phyloP scores from a whole-genome alignment of 148 eudicot genomes.

The Polygonum aviculare region DNA sequence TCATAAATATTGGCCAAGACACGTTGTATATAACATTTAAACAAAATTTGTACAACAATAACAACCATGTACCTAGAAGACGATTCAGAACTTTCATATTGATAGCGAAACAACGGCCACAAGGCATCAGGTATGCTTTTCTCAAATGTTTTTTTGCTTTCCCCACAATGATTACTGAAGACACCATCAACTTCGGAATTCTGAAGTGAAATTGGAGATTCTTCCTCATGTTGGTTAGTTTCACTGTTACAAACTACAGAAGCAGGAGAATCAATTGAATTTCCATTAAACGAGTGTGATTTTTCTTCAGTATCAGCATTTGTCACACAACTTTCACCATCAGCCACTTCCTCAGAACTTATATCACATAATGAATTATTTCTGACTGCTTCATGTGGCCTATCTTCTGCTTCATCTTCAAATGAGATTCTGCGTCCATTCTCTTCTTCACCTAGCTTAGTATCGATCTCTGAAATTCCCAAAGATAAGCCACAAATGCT shows the following conservation, averaged over 20 bases:
- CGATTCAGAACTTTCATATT: constrained; percentile 68
- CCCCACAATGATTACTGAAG: constrained; percentile 17
- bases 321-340: constrained; percentile 30
- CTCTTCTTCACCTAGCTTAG: constrained; percentile 32
- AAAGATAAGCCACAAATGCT: constrained; percentile 41
- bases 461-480: constrained; percentile 29
- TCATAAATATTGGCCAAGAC: neutral
- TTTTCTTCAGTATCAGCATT: constrained; percentile 27
- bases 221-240: constrained; percentile 28
- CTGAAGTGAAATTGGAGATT: constrained; percentile 20
- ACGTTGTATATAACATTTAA: neutral
- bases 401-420: constrained; percentile 26
- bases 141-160: constrained; percentile 36
- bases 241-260: constrained; percentile 33
- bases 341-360: constrained; percentile 24
- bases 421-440: constrained; percentile 15
- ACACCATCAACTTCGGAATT: constrained; percentile 24
- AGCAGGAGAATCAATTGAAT: constrained; percentile 21
- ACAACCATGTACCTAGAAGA: constrained; percentile 57
- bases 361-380: constrained; percentile 31
- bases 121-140: constrained; percentile 48
- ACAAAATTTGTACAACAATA: neutral
- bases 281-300: constrained; percentile 22
- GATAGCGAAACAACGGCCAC: constrained; percentile 47
- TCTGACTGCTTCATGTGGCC: constrained; percentile 31